phyloP scores from a whole-genome alignment of 495 filamentous ascomycete genomes.

The Penicillium maclennaniae region DNA sequence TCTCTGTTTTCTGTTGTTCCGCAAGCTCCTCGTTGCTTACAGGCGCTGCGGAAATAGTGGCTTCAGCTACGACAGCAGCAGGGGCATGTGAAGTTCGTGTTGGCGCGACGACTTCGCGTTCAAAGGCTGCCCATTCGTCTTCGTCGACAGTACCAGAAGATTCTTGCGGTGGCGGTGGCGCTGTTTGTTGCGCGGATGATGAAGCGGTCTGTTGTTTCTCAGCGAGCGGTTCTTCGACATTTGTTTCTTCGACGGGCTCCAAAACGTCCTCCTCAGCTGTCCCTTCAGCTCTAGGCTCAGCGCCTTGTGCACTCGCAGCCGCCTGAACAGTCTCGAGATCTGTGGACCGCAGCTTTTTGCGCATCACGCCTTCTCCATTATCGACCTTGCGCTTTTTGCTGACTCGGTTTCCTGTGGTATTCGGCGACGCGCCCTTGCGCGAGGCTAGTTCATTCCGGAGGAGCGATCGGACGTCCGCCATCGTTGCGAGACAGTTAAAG shows the following conservation, averaged over 20 bases:
- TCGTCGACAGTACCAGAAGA: conserved; percentile 57
- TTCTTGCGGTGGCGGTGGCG: conserved; percentile 13
- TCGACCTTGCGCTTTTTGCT: conserved; percentile 59
- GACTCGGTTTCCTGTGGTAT: conserved; percentile 37
- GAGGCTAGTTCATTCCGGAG: conserved; percentile 77
- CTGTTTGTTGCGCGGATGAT: conserved; percentile 8
- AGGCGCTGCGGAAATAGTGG: conserved; percentile 64
- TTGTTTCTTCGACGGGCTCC: conserved; percentile 29
- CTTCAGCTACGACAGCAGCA: conserved; percentile 29
- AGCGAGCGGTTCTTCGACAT: conserved; percentile 21
- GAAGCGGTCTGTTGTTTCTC: conserved; percentile 12
- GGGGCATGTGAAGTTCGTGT: conserved; percentile 34
- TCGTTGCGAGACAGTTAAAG: conserved; percentile 25
- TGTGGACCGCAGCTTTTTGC: conserved; percentile 46
- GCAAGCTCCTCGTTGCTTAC: conserved; percentile 71
- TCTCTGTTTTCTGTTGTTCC: conserved; percentile 58
- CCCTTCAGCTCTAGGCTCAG: conserved; percentile 22
- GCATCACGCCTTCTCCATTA: conserved; percentile 40
- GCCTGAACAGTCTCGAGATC: conserved; percentile 25
- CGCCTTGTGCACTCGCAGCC: conserved; percentile 15
- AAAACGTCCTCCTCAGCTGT: conserved; percentile 21
- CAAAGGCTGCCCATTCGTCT: conserved; percentile 86
- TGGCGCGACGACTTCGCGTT: conserved; percentile 72
- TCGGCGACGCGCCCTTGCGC: conserved; percentile 57
- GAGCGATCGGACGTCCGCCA: conserved; percentile 82